Base-by-base conservation (phyloP, 768 basidiomycete species). In the Boletus coccyginus region DNA sequence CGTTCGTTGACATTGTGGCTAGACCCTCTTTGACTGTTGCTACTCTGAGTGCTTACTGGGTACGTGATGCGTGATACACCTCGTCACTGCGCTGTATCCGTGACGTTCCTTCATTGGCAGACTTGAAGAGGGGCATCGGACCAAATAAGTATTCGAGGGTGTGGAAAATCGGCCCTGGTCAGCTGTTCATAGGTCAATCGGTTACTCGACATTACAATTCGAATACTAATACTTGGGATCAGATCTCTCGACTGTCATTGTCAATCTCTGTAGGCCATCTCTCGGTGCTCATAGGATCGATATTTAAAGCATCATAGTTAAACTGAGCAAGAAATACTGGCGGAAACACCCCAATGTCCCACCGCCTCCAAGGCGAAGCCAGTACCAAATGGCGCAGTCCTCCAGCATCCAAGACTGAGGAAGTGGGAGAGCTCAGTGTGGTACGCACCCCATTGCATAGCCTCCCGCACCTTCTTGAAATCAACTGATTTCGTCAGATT, bases 21-120 rank as follows among this genome's bases (percentile, higher is more conserved):
- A 70, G 70, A 59, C 66, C 7, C 58, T 70, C 17, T 64, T 71
- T 3, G 70, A 70, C 19, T 70, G 68, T 7, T 71, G 70, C 16
- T 70, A 71, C 13, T 71, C 69, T 0, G 69, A 71, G n/a, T 59
- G 46, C 7, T 40, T 70, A 3, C 44, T 70, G 29, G 64, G 69
- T 71, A 49, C 46, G 53, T 57, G 12, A 39, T 31, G 13, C 17
- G 19, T 12, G 12, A 24, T 52, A 39, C 11, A 13, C 0, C 7
- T 36, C 13, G 4, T 44, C 27, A n/a, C 7, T n/a, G 7, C 32
- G 11, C 12, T 13, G 17, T 2, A 39, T 36, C 10, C 13, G 11
- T 49, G 24, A 45, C 36, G 6, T 19, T 31, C 7, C 14, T 35
- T 39, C 36, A 33, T 21, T n/a, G 7, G 13, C 17, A 70, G 68